Base-by-base conservation (phyloP, 1,284 basidiomycete genomes). In the Irpex lacteus region DNA sequence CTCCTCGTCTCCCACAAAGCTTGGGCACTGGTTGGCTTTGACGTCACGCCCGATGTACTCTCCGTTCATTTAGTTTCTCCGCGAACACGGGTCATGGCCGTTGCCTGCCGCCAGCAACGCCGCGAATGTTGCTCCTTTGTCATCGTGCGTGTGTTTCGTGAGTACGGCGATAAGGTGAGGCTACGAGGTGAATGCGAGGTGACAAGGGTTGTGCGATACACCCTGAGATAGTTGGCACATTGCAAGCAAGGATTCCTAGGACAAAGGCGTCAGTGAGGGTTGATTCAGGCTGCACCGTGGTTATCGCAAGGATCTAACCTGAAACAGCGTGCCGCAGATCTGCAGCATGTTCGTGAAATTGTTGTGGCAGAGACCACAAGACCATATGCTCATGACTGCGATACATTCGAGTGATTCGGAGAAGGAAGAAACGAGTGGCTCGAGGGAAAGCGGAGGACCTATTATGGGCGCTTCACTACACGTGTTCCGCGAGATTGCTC, bases 21-120 rank as follows among this genome's bases (percentile, higher is more conserved):
- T 53, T 53, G 15, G 2, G 26, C 4, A 26, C 4, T 34, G 54
- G 56, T 63, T 34, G 18, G 34, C 52, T 60, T 63, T 63, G 62
- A 63, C 62, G 62, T 63, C 62, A 63, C 62, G 59, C 21, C 36
- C 32, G 19, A 18, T 19, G 61, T 18, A 8, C 13, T 36, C 60
- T 50, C 50, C 52, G 26, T 60, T 38, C 49, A 32, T 34, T 21
- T 19, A 6, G n/a, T 36, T 52, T 47, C 49, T 50, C 57, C 36
- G 34, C 57, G n/a, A 57, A 57, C 55, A 36, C n/a, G 36, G 26
- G 8, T 53, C 18, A 53, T 9, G 13, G 50, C 50, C 4, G 50
- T 26, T 53, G 50, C 18, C 18, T 18, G 21, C 18, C 9, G 52
- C 19, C 52, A 19, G 9, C 15, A 13, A 9, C 52, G 19, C 52